Conservation (phyloP, 1,139 yeast genomes). For the Debaryomyces udenii region DNA sequence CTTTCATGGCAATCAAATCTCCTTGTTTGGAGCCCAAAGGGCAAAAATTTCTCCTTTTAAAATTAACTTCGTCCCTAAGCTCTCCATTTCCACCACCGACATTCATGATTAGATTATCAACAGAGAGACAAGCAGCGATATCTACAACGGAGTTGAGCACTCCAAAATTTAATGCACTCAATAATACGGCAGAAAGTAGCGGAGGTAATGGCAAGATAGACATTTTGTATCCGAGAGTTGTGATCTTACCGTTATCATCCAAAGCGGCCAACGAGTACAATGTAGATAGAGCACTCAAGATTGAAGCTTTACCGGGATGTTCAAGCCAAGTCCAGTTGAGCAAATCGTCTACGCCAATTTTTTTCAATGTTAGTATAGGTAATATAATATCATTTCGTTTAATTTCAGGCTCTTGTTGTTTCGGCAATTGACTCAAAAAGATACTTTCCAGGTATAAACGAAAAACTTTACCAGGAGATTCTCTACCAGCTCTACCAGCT, state of each 20-base stretch:
- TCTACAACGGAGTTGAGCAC: constrained; percentile 74
- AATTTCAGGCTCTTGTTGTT: constrained; percentile 92
- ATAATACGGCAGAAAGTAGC: constrained; percentile 83
- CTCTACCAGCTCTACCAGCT: constrained; percentile 99
- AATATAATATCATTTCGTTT: constrained; percentile 82
- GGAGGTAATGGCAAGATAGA: constrained; percentile 90
- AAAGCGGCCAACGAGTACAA: constrained; percentile 80
- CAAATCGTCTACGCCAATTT: constrained; percentile 80
- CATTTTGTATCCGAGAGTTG: constrained; percentile 79
- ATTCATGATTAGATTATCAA: constrained; percentile 80
- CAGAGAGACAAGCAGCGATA: constrained; percentile 89
- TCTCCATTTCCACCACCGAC: constrained; percentile 68
- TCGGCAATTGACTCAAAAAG: constrained; percentile 56
- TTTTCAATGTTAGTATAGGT: constrained; percentile 81
- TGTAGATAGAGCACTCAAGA: constrained; percentile 75
- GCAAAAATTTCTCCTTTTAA: constrained; percentile 61
- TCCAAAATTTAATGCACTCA: constrained; percentile 63
- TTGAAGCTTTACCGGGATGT: constrained; percentile 79
- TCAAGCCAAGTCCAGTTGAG: constrained; percentile 92
- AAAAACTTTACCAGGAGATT: constrained; percentile 83
- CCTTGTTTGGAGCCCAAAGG: constrained; percentile 74
- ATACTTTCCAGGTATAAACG: constrained; percentile 78
- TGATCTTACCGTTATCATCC: constrained; percentile 73
- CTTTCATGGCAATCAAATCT: constrained; percentile 82
- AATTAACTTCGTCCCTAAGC: constrained; percentile 76